These are phyloP conservation scores for Rhodotorula graminis DNA, from an alignment of 768 basidiomycete genomes.

Conservation along the genomic window DNA sequence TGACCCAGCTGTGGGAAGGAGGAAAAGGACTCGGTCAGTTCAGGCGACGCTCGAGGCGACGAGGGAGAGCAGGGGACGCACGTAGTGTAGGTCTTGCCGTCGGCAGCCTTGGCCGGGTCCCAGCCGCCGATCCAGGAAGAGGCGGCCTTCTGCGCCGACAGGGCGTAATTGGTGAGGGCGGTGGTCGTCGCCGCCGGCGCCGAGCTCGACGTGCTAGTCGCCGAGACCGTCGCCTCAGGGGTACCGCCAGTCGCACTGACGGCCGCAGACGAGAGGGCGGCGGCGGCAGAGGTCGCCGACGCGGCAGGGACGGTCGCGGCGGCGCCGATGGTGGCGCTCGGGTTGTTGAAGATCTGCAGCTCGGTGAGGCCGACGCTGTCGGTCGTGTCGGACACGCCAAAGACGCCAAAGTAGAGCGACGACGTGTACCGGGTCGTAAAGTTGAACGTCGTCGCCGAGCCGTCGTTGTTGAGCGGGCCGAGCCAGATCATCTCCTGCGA, in stretches of 20 bases:
- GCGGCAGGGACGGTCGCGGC: no score
- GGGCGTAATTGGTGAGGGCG: neutral
- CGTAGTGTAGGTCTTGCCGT: neutral
- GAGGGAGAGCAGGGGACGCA: no score
- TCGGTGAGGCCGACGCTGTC: conserved; percentile 5
- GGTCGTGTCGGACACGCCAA: conserved; percentile 3
- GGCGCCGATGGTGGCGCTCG: no score
- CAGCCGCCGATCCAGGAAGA: neutral
- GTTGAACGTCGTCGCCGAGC: conserved; percentile 8
- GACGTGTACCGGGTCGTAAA: conserved; percentile 3
- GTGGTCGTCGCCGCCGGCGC: no score
- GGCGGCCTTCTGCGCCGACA: neutral
- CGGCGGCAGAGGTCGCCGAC: no score
- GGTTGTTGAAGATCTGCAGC: conserved; percentile 8
- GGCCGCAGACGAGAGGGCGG: no score
- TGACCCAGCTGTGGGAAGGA: conserved; percentile 6
- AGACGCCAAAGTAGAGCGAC: conserved; percentile 3
- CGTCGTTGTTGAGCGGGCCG: conserved; percentile 24
- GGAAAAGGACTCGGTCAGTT: neutral
- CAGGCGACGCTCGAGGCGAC: no score
- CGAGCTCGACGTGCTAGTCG: no score
- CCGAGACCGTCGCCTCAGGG: no score
- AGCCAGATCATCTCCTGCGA: conserved; percentile 13
- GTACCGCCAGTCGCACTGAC: no score
- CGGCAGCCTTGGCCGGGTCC: neutral